These are phyloP conservation scores for Saccharomycopsis sp. DNA, from an alignment of 805 yeast genomes.

Conservation along the genomic window DNA sequence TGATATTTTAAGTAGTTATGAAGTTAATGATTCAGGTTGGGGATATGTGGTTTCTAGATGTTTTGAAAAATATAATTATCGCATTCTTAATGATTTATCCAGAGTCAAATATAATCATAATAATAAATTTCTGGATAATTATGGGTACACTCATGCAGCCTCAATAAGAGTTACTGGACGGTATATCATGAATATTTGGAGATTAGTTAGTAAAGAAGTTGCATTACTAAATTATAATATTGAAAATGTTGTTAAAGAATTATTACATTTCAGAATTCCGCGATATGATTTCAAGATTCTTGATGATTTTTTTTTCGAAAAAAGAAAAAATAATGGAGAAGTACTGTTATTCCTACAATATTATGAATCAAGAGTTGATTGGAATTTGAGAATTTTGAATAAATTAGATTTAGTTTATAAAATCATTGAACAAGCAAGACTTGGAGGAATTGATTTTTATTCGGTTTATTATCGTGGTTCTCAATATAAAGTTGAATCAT, in stretches of 20 bases:
- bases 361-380: conserved; percentile 34
- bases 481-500: conserved; percentile 87
- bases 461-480: conserved; percentile 88
- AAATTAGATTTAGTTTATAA: conserved; percentile 57
- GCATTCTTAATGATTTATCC: conserved; percentile 50
- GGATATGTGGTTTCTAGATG: conserved; percentile 75
- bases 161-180: conserved; percentile 65
- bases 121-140: conserved; percentile 51
- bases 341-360: conserved; percentile 36
- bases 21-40: conserved; percentile 75
- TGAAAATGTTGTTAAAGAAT: conserved; percentile 64
- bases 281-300: conserved; percentile 29
- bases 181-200: conserved; percentile 80
- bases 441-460: conserved; percentile 82
- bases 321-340: neutral
- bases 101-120: conserved; percentile 40
- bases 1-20: conserved; percentile 81
- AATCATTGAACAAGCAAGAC: conserved; percentile 72
- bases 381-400: conserved; percentile 35
- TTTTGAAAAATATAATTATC: conserved; percentile 32
- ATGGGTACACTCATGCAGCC: conserved; percentile 79
- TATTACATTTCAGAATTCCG: conserved; percentile 61
- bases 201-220: conserved; percentile 53
- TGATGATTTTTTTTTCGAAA: neutral
- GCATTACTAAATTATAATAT: conserved; percentile 58